Evolutionary conservation across 176 grass and related monocot species (phyloP), one percentile per base, ranked within the genome.

Genomic region (Neostapfia colusana): DNA sequence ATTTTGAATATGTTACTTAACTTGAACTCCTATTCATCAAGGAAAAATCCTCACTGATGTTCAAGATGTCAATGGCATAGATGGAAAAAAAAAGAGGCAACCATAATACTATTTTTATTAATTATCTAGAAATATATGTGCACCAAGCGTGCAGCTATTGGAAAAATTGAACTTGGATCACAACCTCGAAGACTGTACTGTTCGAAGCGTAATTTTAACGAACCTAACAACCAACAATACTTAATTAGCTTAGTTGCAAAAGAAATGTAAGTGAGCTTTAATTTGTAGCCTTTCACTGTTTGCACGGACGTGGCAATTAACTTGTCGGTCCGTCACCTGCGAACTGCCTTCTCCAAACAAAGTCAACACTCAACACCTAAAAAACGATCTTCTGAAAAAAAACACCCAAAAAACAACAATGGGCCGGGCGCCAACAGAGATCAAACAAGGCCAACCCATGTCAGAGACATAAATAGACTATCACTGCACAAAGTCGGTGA

Each of bases 361-460:
- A 83, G 86, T 84, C 86, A 88, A 79, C 69, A 63, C 69, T 6
- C 13, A 6, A 5, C n/a, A 63, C 69, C 9, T 9, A 6, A 5
- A 23, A 37, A 36, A 68, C 37, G n/a, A n/a, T n/a, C n/a, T n/a
- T n/a, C n/a, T n/a, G n/a, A n/a, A n/a, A n/a, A n/a, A n/a, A n/a
- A n/a, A n/a, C n/a, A 63, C 69, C 9, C 13, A 6, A 5, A 23
- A 37, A 36, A 68, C 37, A 25, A 61, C 51, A 5, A 41, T 37
- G 11, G 15, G 68, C 9, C 42, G 8, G 68, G 13, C 42, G 8
- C 16, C 45, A 37, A 44, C 63, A 70, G 44, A 76, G 72, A 45
- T 65, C 36, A 76, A 74, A 76, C 36, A 44, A 76, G 56, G 36
- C 55, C 44, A 81, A 23, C 18, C 17, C 31, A 31, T 51, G 63